phyloP scores from a whole-genome alignment of 176 grass and related monocot species.

The Typha latifolia region DNA sequence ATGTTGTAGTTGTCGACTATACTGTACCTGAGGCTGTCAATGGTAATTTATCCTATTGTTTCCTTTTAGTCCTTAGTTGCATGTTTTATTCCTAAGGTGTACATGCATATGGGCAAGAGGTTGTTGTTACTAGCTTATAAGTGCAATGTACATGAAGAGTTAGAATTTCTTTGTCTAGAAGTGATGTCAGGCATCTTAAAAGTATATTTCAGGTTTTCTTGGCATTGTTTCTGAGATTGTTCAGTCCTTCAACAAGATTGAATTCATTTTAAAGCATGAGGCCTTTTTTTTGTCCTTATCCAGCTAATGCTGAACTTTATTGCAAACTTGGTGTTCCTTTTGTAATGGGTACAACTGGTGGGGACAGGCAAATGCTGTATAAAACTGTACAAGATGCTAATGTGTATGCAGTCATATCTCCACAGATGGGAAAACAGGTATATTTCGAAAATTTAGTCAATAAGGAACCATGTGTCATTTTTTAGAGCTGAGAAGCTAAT shows the following conservation, averaged over 20 bases:
- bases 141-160: no score
- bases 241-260: no score
- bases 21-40: slow-evolving; percentile 71
- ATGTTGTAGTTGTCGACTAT: slow-evolving; percentile 80
- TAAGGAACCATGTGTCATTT: no score
- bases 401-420: slow-evolving; percentile 78
- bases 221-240: no score
- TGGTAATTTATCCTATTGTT: slow-evolving; percentile 29
- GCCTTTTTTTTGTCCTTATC: no score
- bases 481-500: neutral
- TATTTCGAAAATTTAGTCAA: no score
- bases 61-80: slow-evolving; percentile 8
- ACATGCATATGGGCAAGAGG: neutral
- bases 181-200: neutral
- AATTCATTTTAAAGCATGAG: no score
- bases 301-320: slow-evolving; percentile 59
- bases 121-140: neutral
- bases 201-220: no score
- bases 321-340: slow-evolving; percentile 87
- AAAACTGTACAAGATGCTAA: slow-evolving; percentile 72
- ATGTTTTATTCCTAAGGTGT: neutral
- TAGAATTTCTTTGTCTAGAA: neutral
- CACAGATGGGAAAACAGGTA: slow-evolving; percentile 91
- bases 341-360: slow-evolving; percentile 95
- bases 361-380: slow-evolving; percentile 45